phyloP scores from a whole-genome alignment of 106 monocot genomes.

The Xerophyta viscosa region DNA sequence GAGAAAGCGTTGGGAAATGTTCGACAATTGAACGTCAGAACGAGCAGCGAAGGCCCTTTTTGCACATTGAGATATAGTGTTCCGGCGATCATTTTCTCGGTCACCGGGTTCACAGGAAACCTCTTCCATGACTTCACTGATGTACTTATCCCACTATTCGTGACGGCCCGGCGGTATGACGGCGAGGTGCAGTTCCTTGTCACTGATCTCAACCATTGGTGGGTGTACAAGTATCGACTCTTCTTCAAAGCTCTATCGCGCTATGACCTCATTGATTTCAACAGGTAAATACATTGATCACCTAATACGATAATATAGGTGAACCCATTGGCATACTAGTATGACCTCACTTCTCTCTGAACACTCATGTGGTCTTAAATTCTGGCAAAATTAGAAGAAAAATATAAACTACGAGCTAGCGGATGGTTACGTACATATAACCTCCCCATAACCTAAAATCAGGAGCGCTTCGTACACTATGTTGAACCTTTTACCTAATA shows the following conservation, averaged over 20 bases:
- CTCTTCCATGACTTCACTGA: slow-evolving; percentile 54
- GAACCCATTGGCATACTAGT: too few relatives aligned
- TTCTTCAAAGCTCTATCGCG: slow-evolving; percentile 21
- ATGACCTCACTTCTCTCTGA: too few relatives aligned
- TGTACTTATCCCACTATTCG: slow-evolving; percentile 40
- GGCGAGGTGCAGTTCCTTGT: slow-evolving; percentile 56
- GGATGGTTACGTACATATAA: too few relatives aligned
- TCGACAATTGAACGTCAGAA: slow-evolving; percentile 15
- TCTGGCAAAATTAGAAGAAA: too few relatives aligned
- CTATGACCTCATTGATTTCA: slow-evolving; percentile 34
- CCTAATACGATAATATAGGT: too few relatives aligned
- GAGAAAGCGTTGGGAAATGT: slow-evolving; percentile 4
- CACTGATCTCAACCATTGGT: slow-evolving; percentile 28
- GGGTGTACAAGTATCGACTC: slow-evolving; percentile 25
- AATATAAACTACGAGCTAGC: too few relatives aligned
- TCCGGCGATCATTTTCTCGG: slow-evolving; percentile 39
- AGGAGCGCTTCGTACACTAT: too few relatives aligned
- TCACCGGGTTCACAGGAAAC: slow-evolving; percentile 32
- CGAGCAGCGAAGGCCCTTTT: not conserved
- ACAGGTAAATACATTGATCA: not conserved
- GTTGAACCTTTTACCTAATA: too few relatives aligned
- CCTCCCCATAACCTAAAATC: too few relatives aligned
- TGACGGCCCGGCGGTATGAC: slow-evolving; percentile 22
- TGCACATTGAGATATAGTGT: slow-evolving; percentile 23
- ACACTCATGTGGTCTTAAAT: too few relatives aligned